Base-by-base conservation (phyloP, 2,329 filamentous ascomycete genomes). In the Fusarium sp. region DNA sequence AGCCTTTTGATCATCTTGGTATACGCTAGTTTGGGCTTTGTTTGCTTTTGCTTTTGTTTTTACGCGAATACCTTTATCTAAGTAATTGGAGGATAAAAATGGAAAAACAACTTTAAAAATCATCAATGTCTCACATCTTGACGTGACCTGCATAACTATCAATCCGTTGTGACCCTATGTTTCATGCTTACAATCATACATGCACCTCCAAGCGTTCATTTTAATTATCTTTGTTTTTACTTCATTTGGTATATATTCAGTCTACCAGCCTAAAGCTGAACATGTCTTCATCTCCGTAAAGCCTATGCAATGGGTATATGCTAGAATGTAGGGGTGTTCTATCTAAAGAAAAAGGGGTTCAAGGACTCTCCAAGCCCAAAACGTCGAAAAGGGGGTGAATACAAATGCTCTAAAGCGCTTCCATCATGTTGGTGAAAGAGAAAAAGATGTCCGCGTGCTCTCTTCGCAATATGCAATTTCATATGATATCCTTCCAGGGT, bases 301-400 rank as follows among this genome's bases (percentile, higher is more conserved):
- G 72, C 74, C 64, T 77, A 77, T 79, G 77, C 73, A 77, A 77
- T 70, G 77, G 77, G 76, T 79, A 79, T 79, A 78, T 78, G 74
- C 75, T 77, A 75, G 71, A 78, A 76, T 69, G 73, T 71, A 78
- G 59, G 75, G 67, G 44, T 37, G 60, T 65, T 61, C 57, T 62
- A 48, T 65, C 59, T 60, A 49, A 61, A 61, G 58, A 65, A 64
- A 58, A 51, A 57, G 47, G 42, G 64, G 57, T 27, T 42, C 40
- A 53, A 53, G 55, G 49, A 42, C 54, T 61, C 54, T 64, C 58
- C 70, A 70, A 64, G 57, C 62, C 63, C 47, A 37, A 54, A 44
- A 40, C 14, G 30, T 58, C n/a, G 41, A 60, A 64, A 61, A 12
- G 5, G 32, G 49, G 46, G 54, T 56, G 48, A 71, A 73, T 66